Evolutionary conservation across 2,329 filamentous ascomycete genomes (phyloP).

Genomic region (Teratosphaeria epicoccoides): DNA sequence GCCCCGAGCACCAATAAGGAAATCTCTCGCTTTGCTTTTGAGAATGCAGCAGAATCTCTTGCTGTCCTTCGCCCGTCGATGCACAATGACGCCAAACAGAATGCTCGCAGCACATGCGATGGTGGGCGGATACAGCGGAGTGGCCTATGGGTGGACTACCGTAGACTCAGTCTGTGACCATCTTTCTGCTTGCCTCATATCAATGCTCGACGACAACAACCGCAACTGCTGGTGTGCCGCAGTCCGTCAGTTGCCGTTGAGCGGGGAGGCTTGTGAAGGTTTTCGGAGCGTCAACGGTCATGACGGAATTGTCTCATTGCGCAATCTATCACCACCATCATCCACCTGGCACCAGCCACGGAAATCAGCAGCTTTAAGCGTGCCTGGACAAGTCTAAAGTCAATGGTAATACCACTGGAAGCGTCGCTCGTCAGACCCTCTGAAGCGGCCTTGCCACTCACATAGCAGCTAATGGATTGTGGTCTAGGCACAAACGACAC

Average conservation of each 20-base stretch:
- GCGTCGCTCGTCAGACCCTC: no score
- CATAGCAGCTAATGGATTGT: no score
- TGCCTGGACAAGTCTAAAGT: no score
- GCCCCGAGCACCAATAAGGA: not conserved
- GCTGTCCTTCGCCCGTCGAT: not conserved
- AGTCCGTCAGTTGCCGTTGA: not conserved
- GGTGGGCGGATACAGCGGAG: no score
- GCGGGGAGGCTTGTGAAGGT: no score
- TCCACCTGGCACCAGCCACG: not conserved
- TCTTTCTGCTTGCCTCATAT: not conserved
- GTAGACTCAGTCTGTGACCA: not conserved
- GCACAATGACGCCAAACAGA: no score
- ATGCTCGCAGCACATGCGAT: no score
- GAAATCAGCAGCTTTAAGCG: not conserved
- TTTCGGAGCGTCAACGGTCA: not conserved
- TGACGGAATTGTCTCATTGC: not conserved
- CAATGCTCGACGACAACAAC: not conserved
- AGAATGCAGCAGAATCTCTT: not conserved
- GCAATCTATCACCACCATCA: not conserved
- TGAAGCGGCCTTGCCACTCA: no score
- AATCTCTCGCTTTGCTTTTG: not conserved
- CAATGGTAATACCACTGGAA: no score
- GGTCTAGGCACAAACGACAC: no score
- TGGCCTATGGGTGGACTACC: not conserved
- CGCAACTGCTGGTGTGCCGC: no score